phyloP scores from a whole-genome alignment of 129 eudicot species.

The Calendula officinalis region DNA sequence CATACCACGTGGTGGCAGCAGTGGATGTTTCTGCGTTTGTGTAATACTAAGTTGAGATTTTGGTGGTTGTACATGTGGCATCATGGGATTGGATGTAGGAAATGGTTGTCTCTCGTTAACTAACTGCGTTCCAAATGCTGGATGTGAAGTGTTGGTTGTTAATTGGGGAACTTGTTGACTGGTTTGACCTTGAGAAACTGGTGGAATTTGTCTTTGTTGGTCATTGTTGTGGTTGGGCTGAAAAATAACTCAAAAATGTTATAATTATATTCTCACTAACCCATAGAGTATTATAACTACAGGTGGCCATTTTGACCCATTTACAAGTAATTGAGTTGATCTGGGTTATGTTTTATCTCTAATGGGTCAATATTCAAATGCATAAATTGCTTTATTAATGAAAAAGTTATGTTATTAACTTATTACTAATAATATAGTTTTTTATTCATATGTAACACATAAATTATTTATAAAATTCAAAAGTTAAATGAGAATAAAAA shows the following conservation, averaged over 20 bases:
- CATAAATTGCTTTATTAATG: too few species aligned
- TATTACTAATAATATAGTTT: too few species aligned
- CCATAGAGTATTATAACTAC: background rate
- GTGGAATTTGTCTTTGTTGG: conserved; percentile 52
- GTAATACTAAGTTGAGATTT: conserved; percentile 42
- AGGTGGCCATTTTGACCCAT: background rate
- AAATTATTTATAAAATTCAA: too few species aligned
- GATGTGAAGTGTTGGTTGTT: conserved; percentile 38
- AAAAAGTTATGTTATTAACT: too few species aligned
- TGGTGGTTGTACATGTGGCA: conserved; percentile 28
- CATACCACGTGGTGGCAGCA: conserved; percentile 35
- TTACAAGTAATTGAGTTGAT: background rate
- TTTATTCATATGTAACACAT: too few species aligned
- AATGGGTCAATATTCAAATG: background rate
- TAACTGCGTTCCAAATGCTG: conserved; percentile 58
- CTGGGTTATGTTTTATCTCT: background rate
- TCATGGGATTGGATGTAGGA: conserved; percentile 42
- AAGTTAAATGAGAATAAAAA: too few species aligned
- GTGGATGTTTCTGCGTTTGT: conserved; percentile 48
- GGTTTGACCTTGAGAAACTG: conserved; percentile 38
- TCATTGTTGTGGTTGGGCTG: conserved; percentile 58
- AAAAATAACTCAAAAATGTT: conserved; percentile 15
- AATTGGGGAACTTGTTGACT: conserved; percentile 46
- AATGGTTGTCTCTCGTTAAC: conserved; percentile 69
- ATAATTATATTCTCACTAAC: background rate